These are phyloP conservation scores for Phytophthora boehmeriae DNA, from an alignment of 352 stramenopile species.

Conservation along the genomic window DNA sequence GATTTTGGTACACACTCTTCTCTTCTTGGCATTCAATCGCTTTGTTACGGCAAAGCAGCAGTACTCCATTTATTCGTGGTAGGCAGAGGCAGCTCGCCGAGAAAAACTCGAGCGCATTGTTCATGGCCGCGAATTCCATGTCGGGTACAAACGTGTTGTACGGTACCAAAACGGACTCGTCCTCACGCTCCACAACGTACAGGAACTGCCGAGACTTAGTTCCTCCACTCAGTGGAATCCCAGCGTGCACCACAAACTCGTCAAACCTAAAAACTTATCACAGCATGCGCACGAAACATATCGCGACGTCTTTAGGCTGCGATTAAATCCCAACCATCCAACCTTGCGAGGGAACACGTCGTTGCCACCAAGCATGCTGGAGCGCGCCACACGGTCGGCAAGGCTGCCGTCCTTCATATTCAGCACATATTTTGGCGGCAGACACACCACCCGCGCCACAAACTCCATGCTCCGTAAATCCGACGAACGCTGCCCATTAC, in stretches of 20 bases:
- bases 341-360: constrained; percentile 37
- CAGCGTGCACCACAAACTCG: constrained; percentile 29
- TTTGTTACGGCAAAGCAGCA: no score
- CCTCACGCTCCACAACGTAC: constrained; percentile 30
- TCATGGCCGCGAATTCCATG: constrained; percentile 8
- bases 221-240: constrained; percentile 18
- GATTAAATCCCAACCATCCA: constrained; percentile 33
- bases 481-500: constrained; percentile 11
- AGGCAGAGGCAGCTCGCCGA: neutral
- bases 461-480: constrained; percentile 18
- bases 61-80: no score
- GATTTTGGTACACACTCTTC: neutral
- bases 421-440: constrained; percentile 40
- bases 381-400: constrained; percentile 25
- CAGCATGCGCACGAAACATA: constrained; percentile 29
- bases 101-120: constrained; percentile 5
- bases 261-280: constrained; percentile 22
- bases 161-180: constrained; percentile 29
- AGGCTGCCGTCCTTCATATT: constrained; percentile 35
- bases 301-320: neutral
- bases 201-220: constrained; percentile 24
- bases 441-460: constrained; percentile 31
- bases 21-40: no score
- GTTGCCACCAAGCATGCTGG: constrained; percentile 9
- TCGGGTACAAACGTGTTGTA: constrained; percentile 21